Evolutionary conservation across 176 grass and related monocot genomes (phyloP).

Genomic region (Triticum dicoccoides): DNA sequence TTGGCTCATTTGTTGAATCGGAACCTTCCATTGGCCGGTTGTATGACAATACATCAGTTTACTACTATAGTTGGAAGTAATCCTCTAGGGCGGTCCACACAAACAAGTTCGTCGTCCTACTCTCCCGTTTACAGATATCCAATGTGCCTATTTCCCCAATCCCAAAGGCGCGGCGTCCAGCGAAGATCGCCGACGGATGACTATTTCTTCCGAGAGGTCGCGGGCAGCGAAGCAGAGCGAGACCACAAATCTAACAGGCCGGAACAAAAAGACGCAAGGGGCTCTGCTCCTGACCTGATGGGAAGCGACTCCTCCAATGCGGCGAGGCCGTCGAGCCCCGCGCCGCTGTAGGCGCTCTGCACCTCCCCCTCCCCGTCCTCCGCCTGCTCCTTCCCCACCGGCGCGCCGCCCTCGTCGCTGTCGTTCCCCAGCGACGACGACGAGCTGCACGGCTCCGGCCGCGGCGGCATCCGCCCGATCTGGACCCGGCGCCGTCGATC

Average conservation of each 20-base stretch:
- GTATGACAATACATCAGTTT: neutral
- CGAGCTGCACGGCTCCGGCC: constrained; percentile 12
- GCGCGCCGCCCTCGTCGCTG: constrained; percentile 27
- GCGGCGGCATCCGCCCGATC: constrained; percentile 12
- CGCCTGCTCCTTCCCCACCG: constrained; percentile 3
- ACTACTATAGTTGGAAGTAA: neutral
- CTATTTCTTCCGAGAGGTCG: neutral
- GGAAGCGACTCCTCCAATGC: constrained; percentile 62
- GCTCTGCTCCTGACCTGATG: constrained; percentile 34
- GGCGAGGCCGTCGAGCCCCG: constrained; percentile 13
- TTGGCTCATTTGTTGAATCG: neutral
- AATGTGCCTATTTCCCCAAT: neutral
- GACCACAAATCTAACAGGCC: neutral
- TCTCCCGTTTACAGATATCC: neutral
- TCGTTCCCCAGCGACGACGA: constrained; percentile 57
- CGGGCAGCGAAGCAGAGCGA: neutral
- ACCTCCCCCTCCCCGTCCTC: constrained; percentile 34
- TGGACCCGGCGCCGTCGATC: neutral
- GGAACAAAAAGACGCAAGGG: neutral
- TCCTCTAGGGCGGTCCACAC: neutral
- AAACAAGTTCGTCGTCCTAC: neutral
- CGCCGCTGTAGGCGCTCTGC: constrained; percentile 46
- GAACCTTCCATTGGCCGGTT: neutral
- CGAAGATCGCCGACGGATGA: neutral
- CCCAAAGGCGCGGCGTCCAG: neutral